Base-by-base conservation (phyloP, 441 rosid genomes). In the Geranium incanum region DNA sequence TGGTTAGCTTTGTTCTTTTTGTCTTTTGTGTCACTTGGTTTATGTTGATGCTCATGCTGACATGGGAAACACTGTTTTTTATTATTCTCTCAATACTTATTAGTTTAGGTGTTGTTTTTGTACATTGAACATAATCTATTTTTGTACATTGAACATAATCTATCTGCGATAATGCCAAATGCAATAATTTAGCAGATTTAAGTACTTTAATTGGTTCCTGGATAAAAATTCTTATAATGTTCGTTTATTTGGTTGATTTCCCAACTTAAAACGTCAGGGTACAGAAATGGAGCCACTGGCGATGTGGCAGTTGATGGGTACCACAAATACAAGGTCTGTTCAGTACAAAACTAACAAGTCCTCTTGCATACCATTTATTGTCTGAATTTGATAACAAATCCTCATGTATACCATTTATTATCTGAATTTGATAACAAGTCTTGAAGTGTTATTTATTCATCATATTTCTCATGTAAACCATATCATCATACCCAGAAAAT, bases 281-380 rank as follows among this genome's bases (percentile, higher is more conserved):
- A 59, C 16, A 28, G 64, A n/a, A 16, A 55, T 0, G 74, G 78
- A 59, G 78, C 78, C 7, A 75, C 71, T 60, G 78, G 78, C 39
- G 74, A 75, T 67, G 39, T 75, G 0, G 74, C 78, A 21, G 71
- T 74, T 52, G 78, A 75, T 71, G 74, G 71, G 12, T 75, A 75
- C 23, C 78, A 75, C 68, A 75, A 71, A 71, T 75, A 71, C 62
- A 75, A 75, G 74, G 78, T 71, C 39, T 13, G 60, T 12, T 52
- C 52, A 12, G 12, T 9, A 9, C 52, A 45, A 45, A 45, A 45
- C 9, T 13, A 43, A 43, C 11, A 43, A 43, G 11, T 6, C 50
- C 12, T 45, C 4, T 13, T 45, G 52, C 2, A 45, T 45, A 1
- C 12, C 0, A 13, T 45, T 45, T 11, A 45, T 45, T 3, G 9